Conservation (phyloP, 768 basidiomycete species). For the Kockovaella imperatae region DNA sequence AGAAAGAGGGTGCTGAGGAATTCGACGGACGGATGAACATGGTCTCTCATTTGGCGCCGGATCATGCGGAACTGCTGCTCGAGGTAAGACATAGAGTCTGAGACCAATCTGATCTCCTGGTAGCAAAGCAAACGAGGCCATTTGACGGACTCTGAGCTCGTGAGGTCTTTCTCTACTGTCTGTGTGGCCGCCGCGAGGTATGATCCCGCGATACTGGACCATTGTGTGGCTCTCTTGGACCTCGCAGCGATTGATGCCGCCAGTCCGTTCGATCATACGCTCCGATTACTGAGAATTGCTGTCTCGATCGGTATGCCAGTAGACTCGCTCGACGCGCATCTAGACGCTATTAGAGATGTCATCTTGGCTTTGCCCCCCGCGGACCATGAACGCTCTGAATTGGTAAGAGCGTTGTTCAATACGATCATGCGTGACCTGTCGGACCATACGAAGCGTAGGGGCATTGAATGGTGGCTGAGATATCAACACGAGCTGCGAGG, state of each 20-base stretch:
- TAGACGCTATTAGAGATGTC: conserved; percentile 10
- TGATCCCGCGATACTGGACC: not conserved
- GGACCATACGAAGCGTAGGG: conserved; percentile 13
- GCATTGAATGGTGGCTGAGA: conserved; percentile 24
- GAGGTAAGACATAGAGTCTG: conserved; percentile 7
- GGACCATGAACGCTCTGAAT: conserved; percentile 2
- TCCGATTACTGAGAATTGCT: not conserved
- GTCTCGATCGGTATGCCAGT: not conserved
- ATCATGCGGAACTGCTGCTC: conserved; percentile 8
- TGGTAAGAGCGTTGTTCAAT: conserved; percentile 15
- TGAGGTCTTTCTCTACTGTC: conserved; percentile 14
- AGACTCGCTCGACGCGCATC: not conserved
- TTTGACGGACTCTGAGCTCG: conserved; percentile 17
- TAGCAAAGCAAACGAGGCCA: conserved; percentile 14
- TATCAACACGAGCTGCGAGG: conserved; percentile 8
- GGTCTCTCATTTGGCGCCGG: conserved; percentile 6
- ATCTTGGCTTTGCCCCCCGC: not conserved
- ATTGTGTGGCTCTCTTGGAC: not conserved
- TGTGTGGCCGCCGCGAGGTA: conserved; percentile 10
- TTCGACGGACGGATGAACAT: too few relatives aligned
- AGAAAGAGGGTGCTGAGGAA: too few relatives aligned
- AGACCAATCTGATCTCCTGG: not conserved
- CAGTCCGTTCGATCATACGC: not conserved
- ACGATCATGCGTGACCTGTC: conserved; percentile 18
- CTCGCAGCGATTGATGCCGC: not conserved